A percentile compares a stretch with the other conserved stretches of the same genome.
Conservation (phyloP, 768 basidiomycete species). For the Pisolithus microcarpus region DNA sequence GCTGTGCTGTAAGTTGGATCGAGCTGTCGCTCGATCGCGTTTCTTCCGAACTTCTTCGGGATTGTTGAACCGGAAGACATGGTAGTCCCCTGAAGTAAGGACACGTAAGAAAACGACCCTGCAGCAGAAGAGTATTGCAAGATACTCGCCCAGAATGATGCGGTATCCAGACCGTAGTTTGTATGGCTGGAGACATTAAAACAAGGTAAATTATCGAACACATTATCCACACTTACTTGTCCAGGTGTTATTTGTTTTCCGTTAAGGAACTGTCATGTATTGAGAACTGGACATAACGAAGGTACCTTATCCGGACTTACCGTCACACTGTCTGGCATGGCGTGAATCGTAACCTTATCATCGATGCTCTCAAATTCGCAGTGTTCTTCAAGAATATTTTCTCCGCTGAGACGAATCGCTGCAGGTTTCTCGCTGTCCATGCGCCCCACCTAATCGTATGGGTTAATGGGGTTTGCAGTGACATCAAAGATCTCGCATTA, state of each 20-base stretch:
- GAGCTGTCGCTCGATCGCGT: conserved; percentile 72
- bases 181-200: conserved; percentile 41
- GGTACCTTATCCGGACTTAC: conserved; percentile 36
- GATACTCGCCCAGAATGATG: conserved; percentile 77
- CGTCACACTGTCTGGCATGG: conserved; percentile 75
- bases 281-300: conserved; percentile 9
- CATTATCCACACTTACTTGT: conserved; percentile 44
- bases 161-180: conserved; percentile 92
- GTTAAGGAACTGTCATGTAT: conserved; percentile 69
- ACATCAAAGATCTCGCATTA: conserved; percentile 1
- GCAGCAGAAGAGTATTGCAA: background rate
- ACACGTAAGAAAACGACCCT: conserved; percentile 4
- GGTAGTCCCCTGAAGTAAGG: conserved; percentile 69
- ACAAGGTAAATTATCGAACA: background rate
- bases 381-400: conserved; percentile 87
- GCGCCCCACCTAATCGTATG: conserved; percentile 62
- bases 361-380: conserved; percentile 85
- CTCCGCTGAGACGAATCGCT: conserved; percentile 88
- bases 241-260: conserved; percentile 78
- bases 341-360: conserved; percentile 77
- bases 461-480: conserved; percentile 9
- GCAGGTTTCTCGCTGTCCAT: conserved; percentile 74
- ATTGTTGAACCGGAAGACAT: conserved; percentile 96
- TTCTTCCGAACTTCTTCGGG: conserved; percentile 91
- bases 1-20: conserved; percentile 61